Conservation (phyloP, 2,329 filamentous ascomycete genomes). For the Claviceps monticola region DNA sequence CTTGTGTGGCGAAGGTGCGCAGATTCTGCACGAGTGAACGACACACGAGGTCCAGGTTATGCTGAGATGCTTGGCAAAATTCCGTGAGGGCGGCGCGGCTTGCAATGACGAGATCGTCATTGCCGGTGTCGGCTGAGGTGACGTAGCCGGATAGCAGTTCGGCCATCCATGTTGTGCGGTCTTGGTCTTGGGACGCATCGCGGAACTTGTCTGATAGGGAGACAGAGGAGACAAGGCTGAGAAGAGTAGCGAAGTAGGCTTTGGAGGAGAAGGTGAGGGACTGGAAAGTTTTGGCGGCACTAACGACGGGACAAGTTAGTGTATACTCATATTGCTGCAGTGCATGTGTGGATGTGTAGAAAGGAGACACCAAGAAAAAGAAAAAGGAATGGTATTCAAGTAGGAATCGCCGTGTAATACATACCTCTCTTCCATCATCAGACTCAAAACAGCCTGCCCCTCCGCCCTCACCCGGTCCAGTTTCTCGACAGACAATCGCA, state of each 20-base stretch:
- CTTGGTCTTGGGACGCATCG: conserved; percentile 14
- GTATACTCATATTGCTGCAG: background rate
- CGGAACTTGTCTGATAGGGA: conserved; percentile 24
- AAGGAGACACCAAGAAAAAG: background rate
- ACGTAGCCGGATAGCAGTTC: conserved; percentile 53
- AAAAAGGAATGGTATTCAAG: background rate
- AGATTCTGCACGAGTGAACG: conserved; percentile 40
- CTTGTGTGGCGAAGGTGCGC: conserved; percentile 38
- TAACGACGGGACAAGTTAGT: conserved; percentile 13
- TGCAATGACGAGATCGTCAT: conserved; percentile 58
- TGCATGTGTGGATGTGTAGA: background rate
- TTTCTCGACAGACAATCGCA: conserved; percentile 74
- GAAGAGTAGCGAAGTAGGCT: conserved; percentile 41
- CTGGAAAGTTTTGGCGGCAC: conserved; percentile 21
- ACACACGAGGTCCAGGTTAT: conserved; percentile 31
- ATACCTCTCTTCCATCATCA: conserved; percentile 33
- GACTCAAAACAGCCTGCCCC: conserved; percentile 40
- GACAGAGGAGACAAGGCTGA: conserved; percentile 29
- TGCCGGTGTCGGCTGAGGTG: conserved; percentile 63
- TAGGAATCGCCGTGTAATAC: conserved; percentile 8
- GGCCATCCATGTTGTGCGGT: conserved; percentile 26
- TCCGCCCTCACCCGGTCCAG: conserved; percentile 70
- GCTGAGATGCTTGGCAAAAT: conserved; percentile 30
- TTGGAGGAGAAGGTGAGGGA: conserved; percentile 41
- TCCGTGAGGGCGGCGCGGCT: conserved; percentile 50